phyloP scores from a whole-genome alignment of 2,329 filamentous ascomycete species.

The Xylogone sp. region DNA sequence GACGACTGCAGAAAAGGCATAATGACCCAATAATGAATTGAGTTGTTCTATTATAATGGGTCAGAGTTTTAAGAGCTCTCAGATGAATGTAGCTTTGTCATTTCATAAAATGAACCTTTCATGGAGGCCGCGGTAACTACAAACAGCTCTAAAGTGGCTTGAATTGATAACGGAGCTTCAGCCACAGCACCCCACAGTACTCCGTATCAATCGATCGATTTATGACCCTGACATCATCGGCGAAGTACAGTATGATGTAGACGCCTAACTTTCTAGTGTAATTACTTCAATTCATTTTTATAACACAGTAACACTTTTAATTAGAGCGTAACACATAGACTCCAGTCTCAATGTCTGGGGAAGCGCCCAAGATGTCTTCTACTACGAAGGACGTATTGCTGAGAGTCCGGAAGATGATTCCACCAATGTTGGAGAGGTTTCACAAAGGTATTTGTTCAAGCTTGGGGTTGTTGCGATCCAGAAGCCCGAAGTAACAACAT shows the following conservation, averaged over 20 bases:
- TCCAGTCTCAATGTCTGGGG: slow-evolving; percentile 20
- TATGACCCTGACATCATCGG: neutral
- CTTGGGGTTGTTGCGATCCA: slow-evolving; percentile 12
- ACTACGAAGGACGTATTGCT: slow-evolving; percentile 71
- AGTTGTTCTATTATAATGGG: no score
- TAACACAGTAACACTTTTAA: neutral
- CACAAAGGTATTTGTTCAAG: slow-evolving; percentile 73
- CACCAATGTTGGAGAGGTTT: slow-evolving; percentile 91
- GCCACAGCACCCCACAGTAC: neutral
- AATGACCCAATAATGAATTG: no score
- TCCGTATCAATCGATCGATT: neutral
- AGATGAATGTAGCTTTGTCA: no score
- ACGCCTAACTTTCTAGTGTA: neutral
- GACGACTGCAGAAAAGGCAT: no score
- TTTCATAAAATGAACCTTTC: no score
- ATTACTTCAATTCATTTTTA: neutral
- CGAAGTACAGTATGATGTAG: neutral
- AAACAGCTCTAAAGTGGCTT: no score
- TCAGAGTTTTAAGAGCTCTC: no score
- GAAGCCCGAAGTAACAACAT: slow-evolving; percentile 4
- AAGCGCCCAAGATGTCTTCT: slow-evolving; percentile 53
- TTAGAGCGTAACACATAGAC: neutral
- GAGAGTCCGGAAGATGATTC: slow-evolving; percentile 85
- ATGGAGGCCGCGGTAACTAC: no score
- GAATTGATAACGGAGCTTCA: neutral